Conservation (phyloP, 345 rosid species). For the Eutrema japonicum region DNA sequence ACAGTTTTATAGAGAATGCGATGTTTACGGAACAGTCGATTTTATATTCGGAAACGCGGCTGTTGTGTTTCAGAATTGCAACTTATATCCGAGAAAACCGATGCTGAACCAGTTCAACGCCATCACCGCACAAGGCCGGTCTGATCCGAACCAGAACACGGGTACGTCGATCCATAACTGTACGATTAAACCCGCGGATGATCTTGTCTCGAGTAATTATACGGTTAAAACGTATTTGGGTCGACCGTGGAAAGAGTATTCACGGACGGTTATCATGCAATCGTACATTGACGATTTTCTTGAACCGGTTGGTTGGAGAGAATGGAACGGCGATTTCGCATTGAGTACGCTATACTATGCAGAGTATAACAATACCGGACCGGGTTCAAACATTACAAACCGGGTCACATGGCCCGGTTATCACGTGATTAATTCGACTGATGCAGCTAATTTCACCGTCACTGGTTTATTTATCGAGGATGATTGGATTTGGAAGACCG, state of each 20-base stretch:
- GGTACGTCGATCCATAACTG: conserved; percentile 81
- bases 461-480: conserved; percentile 62
- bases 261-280: conserved; percentile 70
- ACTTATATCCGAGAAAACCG: conserved; percentile 73
- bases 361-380: conserved; percentile 72
- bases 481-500: conserved; percentile 71
- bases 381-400: conserved; percentile 60
- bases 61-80: conserved; percentile 76
- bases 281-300: conserved; percentile 55
- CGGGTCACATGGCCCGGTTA: conserved; percentile 83
- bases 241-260: conserved; percentile 93
- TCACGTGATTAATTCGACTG: conserved; percentile 59
- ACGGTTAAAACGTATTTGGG: conserved; percentile 68
- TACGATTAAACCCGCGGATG: conserved; percentile 61
- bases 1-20: conserved; percentile 89
- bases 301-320: conserved; percentile 75
- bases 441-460: conserved; percentile 75
- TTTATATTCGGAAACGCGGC: conserved; percentile 95
- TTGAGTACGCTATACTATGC: conserved; percentile 73
- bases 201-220: conserved; percentile 54
- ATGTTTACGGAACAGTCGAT: conserved; percentile 88
- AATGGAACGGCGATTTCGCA: conserved; percentile 70
- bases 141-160: conserved; percentile 83
- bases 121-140: conserved; percentile 92
- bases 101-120: conserved; percentile 82